These are phyloP conservation scores for Rhizopogon salebrosus DNA, from an alignment of 768 basidiomycete species.

Conservation along the genomic window DNA sequence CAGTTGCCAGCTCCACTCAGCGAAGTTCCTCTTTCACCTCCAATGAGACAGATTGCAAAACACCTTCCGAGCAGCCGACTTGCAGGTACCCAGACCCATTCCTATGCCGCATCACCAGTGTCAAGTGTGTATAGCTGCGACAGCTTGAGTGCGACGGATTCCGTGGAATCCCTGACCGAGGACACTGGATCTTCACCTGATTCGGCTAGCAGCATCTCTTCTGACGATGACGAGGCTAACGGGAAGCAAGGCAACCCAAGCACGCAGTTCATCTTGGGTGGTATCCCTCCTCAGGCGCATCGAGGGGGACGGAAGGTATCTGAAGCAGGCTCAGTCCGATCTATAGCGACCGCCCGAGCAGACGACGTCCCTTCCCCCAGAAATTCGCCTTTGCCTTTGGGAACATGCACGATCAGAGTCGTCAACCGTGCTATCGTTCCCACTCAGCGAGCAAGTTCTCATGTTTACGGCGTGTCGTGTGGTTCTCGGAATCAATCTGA, in stretches of 20 bases:
- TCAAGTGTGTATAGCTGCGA: conserved; percentile 40
- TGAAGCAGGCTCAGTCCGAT: conserved; percentile 28
- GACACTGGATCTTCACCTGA: conserved; percentile 54
- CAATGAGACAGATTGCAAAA: conserved; percentile 42
- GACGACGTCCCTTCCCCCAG: conserved; percentile 18
- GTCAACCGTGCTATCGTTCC: conserved; percentile 17
- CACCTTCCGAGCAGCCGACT: conserved; percentile 44
- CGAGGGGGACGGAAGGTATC: conserved; percentile 35
- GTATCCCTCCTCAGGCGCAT: conserved; percentile 40
- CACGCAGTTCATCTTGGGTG: conserved; percentile 43
- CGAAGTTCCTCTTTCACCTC: conserved; percentile 26
- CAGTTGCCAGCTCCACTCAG: conserved; percentile 37
- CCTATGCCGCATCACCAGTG: conserved; percentile 24
- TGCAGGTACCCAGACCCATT: conserved; percentile 20
- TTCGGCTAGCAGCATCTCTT: conserved; percentile 43
- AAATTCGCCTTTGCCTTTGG: conserved; percentile 7
- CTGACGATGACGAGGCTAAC: conserved; percentile 33
- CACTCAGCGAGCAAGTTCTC: conserved; percentile 24
- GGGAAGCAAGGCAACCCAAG: conserved; percentile 12
- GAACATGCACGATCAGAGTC: conserved; percentile 20
- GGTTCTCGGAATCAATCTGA: conserved; percentile 11
- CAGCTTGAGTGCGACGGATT: conserved; percentile 40
- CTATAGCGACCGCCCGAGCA: conserved; percentile 31
- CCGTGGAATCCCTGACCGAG: conserved; percentile 61
- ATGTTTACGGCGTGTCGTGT: conserved; percentile 19